Evolutionary conservation across 768 basidiomycete genomes (phyloP).

Genomic region (Pleurotus cornucopiae): DNA sequence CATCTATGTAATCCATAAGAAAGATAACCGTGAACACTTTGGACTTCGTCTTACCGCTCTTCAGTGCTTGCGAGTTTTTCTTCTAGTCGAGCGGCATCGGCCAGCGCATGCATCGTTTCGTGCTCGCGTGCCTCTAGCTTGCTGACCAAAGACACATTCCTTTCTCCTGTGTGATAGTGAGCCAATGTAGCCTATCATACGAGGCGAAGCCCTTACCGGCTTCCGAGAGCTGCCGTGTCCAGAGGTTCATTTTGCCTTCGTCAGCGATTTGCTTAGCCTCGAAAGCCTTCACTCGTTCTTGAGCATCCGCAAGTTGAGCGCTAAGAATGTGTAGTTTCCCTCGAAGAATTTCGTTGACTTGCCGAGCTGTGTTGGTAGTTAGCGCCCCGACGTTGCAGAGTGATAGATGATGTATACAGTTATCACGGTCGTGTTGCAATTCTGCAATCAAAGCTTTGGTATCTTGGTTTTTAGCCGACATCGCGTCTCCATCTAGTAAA

Average conservation of each 20-base stretch:
- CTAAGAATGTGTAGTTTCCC: constrained; percentile 7
- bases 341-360: constrained; percentile 11
- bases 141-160: neutral
- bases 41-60: neutral
- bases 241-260: neutral
- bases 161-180: neutral
- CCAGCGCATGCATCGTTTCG: neutral
- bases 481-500: constrained; percentile 5
- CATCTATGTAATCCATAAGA: neutral
- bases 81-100: constrained; percentile 5
- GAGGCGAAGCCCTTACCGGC: neutral
- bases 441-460: constrained; percentile 10
- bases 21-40: neutral
- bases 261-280: constrained; percentile 10
- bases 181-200: neutral
- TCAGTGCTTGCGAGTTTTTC: neutral
- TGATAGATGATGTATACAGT: neutral
- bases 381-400: no score
- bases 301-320: constrained; percentile 11
- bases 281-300: constrained; percentile 8
- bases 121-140: neutral
- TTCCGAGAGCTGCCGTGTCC: neutral
- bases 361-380: constrained; percentile 4
- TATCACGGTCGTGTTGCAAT: constrained; percentile 7
- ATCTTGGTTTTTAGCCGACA: neutral